Evolutionary conservation across 768 basidiomycete genomes (phyloP).

Genomic region (Hygrophorus russula): DNA sequence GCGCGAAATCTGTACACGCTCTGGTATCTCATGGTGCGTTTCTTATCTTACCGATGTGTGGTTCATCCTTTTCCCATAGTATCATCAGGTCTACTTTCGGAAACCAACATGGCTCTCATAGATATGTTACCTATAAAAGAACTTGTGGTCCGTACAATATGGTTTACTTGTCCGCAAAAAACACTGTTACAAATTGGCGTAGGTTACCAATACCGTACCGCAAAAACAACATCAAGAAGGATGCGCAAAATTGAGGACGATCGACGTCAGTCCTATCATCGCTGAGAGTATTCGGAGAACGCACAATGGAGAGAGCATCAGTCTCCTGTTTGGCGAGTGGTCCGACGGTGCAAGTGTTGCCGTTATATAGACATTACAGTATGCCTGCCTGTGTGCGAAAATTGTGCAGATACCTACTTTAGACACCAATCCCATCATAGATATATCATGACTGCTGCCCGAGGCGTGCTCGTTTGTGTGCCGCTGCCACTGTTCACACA

Average conservation of each 20-base stretch:
- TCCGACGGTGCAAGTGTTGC: constrained; percentile 37
- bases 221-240: constrained; percentile 54
- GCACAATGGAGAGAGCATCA: constrained; percentile 91
- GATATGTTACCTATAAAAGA: constrained; percentile 67
- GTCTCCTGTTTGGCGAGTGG: constrained; percentile 80
- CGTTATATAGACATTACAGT: constrained; percentile 16
- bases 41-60: constrained; percentile 7
- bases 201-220: constrained; percentile 95
- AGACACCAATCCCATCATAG: too few species aligned
- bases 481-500: too few species aligned
- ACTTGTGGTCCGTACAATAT: constrained; percentile 59
- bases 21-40: constrained; percentile 83
- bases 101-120: constrained; percentile 56
- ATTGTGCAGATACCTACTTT: too few species aligned
- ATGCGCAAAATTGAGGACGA: constrained; percentile 71
- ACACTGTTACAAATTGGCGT: constrained; percentile 3
- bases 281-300: constrained; percentile 94
- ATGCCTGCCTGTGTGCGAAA: too few species aligned
- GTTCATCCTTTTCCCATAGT: constrained; percentile 4
- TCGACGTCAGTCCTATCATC: constrained; percentile 87
- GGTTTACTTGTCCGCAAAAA: neutral
- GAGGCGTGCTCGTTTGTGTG: too few species aligned
- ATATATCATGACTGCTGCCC: too few species aligned
- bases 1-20: constrained; percentile 78
- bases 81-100: constrained; percentile 62